Conservation (phyloP, 2,329 filamentous ascomycete species). For the Aphanoascus verrucosus region DNA sequence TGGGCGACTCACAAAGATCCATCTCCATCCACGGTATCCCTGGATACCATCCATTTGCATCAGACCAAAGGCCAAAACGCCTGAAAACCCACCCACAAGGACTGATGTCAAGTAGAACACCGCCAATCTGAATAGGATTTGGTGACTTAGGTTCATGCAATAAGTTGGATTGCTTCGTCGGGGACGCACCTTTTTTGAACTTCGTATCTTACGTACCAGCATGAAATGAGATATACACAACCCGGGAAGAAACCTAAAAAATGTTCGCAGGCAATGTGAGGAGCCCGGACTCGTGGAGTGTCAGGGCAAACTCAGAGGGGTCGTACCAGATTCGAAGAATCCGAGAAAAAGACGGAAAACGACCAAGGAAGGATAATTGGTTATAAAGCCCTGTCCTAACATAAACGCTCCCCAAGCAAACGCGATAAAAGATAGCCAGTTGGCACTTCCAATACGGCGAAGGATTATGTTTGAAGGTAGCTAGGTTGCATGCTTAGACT, state of each 20-base stretch:
- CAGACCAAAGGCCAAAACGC: constrained; percentile 32
- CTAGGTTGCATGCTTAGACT: too few species aligned
- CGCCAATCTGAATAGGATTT: constrained; percentile 12
- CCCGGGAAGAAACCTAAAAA: constrained; percentile 32
- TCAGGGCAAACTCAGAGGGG: background rate
- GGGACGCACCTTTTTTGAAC: constrained; percentile 54
- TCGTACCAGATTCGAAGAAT: constrained; percentile 34
- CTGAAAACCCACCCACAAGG: constrained; percentile 11
- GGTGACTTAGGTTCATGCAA: too few species aligned
- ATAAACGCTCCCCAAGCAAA: constrained; percentile 15
- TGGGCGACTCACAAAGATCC: constrained; percentile 18
- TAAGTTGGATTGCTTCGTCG: too few species aligned
- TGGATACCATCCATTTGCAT: constrained; percentile 21
- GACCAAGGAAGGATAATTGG: constrained; percentile 30
- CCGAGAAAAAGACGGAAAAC: constrained; percentile 36
- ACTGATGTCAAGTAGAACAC: constrained; percentile 12
- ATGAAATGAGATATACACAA: constrained; percentile 37
- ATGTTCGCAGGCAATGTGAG: background rate
- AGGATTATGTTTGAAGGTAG: constrained; percentile 16
- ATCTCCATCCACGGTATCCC: constrained; percentile 31
- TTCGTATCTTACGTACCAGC: constrained; percentile 47
- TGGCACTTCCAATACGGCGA: constrained; percentile 15
- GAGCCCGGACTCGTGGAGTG: constrained; percentile 21
- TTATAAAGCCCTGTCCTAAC: constrained; percentile 13
- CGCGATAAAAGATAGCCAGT: constrained; percentile 14